phyloP scores from a whole-genome alignment of 495 filamentous ascomycete genomes.

The Pseudoneurospora amorphoporcata region DNA sequence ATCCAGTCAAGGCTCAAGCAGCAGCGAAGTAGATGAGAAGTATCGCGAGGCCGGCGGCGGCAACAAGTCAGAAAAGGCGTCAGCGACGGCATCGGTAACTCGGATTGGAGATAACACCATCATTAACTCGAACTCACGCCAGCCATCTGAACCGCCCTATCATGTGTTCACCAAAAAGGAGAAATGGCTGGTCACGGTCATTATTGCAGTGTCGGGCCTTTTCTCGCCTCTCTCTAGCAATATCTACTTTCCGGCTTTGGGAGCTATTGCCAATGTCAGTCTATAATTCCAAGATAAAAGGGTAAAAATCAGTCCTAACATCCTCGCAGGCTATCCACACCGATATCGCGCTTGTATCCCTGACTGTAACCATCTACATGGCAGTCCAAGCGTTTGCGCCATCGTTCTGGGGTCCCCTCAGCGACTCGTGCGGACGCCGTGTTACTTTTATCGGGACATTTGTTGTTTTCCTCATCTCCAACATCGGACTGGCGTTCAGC shows the following conservation, averaged over 20 bases:
- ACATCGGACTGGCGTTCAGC: slow-evolving; percentile 41
- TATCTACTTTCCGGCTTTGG: slow-evolving; percentile 28
- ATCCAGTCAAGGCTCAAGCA: background rate
- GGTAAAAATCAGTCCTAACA: background rate
- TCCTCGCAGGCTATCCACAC: slow-evolving; percentile 2
- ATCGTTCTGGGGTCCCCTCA: slow-evolving; percentile 17
- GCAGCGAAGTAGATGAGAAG: slow-evolving; percentile 1
- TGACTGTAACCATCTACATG: slow-evolving; percentile 24
- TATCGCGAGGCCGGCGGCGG: background rate
- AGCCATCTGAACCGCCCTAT: slow-evolving; percentile 3
- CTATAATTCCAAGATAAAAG: no score
- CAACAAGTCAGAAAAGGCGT: background rate
- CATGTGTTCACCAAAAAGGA: slow-evolving; percentile 23
- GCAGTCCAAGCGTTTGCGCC: slow-evolving; percentile 21
- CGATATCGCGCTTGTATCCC: slow-evolving; percentile 9
- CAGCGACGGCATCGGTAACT: background rate
- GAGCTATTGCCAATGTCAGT: slow-evolving; percentile 11
- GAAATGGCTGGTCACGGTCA: slow-evolving; percentile 26
- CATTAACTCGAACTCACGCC: background rate
- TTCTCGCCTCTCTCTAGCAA: slow-evolving; percentile 30
- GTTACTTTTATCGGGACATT: slow-evolving; percentile 42
- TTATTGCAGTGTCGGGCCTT: slow-evolving; percentile 28
- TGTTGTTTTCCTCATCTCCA: slow-evolving; percentile 40
- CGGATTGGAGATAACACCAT: background rate
- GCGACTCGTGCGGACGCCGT: slow-evolving; percentile 15